These are phyloP conservation scores for Leccinum imitatum DNA, from an alignment of 768 basidiomycete genomes.

Conservation along the genomic window DNA sequence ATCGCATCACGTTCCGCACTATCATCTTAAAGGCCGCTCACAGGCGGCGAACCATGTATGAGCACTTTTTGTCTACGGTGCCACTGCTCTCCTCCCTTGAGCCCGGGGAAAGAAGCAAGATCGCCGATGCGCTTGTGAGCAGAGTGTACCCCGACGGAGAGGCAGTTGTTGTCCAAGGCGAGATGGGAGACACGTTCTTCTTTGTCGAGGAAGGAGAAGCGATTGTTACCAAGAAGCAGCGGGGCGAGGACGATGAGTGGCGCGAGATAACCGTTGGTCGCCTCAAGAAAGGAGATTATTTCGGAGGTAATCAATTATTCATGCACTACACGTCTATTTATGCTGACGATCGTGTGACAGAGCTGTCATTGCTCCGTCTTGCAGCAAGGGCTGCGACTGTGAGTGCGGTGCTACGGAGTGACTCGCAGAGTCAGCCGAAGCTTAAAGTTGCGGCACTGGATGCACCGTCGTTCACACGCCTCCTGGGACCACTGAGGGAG, in stretches of 20 bases:
- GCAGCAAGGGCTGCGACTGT: conserved; percentile 97
- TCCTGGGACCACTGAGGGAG: conserved; percentile 89
- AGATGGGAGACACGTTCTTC: conserved; percentile 96
- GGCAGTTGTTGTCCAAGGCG: conserved; percentile 87
- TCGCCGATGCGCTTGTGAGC: conserved; percentile 92
- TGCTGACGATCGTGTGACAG: conserved; percentile 41
- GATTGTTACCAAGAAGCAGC: conserved; percentile 74
- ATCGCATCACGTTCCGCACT: conserved; percentile 97
- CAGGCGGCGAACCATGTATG: conserved; percentile 91
- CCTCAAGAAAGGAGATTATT: conserved; percentile 92
- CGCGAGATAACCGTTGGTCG: conserved; percentile 71
- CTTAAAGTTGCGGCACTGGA: conserved; percentile 94
- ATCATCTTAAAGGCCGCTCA: conserved; percentile 95
- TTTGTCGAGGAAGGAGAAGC: conserved; percentile 96
- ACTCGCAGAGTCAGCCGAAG: conserved; percentile 49
- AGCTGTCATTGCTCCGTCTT: conserved; percentile 84
- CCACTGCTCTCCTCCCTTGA: conserved; percentile 83
- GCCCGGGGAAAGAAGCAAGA: conserved; percentile 90
- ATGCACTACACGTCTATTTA: not conserved
- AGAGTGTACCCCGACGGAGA: conserved; percentile 80
- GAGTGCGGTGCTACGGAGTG: conserved; percentile 58
- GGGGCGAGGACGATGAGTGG: conserved; percentile 54
- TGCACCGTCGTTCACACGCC: conserved; percentile 88
- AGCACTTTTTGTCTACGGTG: conserved; percentile 91
- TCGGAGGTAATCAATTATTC: conserved; percentile 68